phyloP scores from a whole-genome alignment of 164 flowering plant species.

The Aristolochia fimbriata region DNA sequence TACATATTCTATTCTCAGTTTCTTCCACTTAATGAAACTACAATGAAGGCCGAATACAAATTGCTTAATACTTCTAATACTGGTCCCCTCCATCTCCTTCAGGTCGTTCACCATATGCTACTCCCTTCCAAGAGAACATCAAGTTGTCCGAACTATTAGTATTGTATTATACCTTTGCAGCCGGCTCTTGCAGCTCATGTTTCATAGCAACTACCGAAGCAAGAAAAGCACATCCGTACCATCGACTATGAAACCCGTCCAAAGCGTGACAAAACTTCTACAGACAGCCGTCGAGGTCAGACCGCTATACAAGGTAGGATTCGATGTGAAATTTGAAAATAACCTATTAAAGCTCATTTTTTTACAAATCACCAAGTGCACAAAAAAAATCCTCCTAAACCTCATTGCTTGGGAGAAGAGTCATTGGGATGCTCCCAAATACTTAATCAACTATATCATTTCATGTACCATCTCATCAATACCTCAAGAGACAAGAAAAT shows the following conservation, averaged over 20 bases:
- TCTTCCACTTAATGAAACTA: too few relatives aligned
- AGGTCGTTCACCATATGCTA: neutral
- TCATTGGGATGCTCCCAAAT: neutral
- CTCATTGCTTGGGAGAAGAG: neutral
- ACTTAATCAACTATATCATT: neutral
- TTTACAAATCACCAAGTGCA: neutral
- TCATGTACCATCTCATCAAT: neutral
- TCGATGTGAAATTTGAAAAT: neutral
- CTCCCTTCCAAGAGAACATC: too few relatives aligned
- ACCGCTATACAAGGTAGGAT: neutral
- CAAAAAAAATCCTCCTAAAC: neutral
- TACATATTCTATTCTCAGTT: too few relatives aligned
- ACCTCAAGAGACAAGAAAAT: neutral
- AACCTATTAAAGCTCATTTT: neutral
- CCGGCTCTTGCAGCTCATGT: too few relatives aligned
- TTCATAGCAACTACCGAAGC: too few relatives aligned
- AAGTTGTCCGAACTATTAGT: too few relatives aligned
- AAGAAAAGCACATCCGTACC: neutral
- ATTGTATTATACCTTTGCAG: too few relatives aligned
- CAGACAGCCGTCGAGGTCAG: neutral
- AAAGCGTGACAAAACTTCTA: neutral
- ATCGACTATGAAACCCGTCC: too few relatives aligned
- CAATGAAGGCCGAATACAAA: too few relatives aligned
- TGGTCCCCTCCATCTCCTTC: neutral
- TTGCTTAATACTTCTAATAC: too few relatives aligned